These are phyloP conservation scores for Rubroboletus pulcherrimus DNA, from an alignment of 768 basidiomycete species.

Conservation along the genomic window DNA sequence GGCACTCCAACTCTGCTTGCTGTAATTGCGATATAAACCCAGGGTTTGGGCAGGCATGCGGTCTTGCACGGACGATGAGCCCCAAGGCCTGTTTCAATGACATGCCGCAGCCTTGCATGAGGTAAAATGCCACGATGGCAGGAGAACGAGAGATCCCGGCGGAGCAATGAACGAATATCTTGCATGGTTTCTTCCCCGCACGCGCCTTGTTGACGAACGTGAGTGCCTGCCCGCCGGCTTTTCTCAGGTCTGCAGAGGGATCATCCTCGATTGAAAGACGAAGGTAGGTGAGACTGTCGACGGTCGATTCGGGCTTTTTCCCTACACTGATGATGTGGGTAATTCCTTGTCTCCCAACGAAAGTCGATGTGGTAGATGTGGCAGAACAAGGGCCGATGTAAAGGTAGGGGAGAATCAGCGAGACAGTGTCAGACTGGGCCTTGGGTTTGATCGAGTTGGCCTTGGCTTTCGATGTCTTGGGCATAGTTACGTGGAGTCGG, in stretches of 20 bases:
- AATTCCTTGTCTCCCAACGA: constrained; percentile 2
- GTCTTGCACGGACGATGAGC: background rate
- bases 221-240: background rate
- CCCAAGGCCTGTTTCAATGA: constrained; percentile 2
- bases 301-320: background rate
- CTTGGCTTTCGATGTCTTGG: background rate
- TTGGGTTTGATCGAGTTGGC: background rate
- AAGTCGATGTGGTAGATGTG: constrained; percentile 3
- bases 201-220: constrained; percentile 4
- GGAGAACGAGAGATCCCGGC: constrained; percentile 15
- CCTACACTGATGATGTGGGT: constrained; percentile 13
- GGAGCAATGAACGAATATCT: constrained; percentile 7
- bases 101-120: constrained; percentile 1
- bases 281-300: constrained; percentile 5
- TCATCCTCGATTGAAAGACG: constrained; percentile 8
- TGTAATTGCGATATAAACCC: constrained; percentile 2
- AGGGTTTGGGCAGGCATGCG: constrained; percentile 2
- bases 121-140: constrained; percentile 1
- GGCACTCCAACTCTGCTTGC: background rate
- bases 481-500: background rate
- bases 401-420: constrained; percentile 9
- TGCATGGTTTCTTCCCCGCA: background rate
- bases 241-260: constrained; percentile 2
- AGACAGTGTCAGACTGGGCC: background rate
- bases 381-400: constrained; percentile 8